Conservation (phyloP, 495 filamentous ascomycete species). For the Aspergillus affinis region DNA sequence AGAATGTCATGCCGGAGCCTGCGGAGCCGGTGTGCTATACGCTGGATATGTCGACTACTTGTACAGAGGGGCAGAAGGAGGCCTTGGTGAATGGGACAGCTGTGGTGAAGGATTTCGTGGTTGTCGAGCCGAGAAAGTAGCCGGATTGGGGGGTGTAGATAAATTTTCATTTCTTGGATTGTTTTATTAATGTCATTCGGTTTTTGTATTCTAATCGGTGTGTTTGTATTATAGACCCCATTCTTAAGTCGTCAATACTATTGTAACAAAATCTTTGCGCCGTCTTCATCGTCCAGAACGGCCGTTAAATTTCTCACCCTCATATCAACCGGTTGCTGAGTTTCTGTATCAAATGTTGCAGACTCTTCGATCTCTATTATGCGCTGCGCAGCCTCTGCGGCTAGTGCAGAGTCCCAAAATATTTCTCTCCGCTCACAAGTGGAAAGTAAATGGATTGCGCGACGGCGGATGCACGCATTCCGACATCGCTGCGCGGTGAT, state of each 20-base stretch:
- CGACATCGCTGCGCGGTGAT: conserved; percentile 23
- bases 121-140: neutral
- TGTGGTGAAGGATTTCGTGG: neutral
- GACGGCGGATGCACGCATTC: conserved; percentile 18
- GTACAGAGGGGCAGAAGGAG: neutral
- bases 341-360: neutral
- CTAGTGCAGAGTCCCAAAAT: conserved; percentile 59
- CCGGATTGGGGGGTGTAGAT: neutral
- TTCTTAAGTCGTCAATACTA: neutral
- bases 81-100: conserved; percentile 1
- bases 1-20: neutral
- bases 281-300: conserved; percentile 3
- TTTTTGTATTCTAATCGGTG: too few species aligned
- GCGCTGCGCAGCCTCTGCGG: conserved; percentile 50
- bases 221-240: neutral
- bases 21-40: neutral
- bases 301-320: conserved; percentile 1
- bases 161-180: neutral
- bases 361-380: conserved; percentile 54
- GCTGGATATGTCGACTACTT: conserved; percentile 2
- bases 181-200: too few species aligned
- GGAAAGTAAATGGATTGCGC: conserved; percentile 18
- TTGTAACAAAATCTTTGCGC: neutral
- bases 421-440: conserved; percentile 44
- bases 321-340: conserved; percentile 10